Evolutionary conservation across 164 flowering plant species (phyloP).

Genomic region (Macadamia integrifolia): DNA sequence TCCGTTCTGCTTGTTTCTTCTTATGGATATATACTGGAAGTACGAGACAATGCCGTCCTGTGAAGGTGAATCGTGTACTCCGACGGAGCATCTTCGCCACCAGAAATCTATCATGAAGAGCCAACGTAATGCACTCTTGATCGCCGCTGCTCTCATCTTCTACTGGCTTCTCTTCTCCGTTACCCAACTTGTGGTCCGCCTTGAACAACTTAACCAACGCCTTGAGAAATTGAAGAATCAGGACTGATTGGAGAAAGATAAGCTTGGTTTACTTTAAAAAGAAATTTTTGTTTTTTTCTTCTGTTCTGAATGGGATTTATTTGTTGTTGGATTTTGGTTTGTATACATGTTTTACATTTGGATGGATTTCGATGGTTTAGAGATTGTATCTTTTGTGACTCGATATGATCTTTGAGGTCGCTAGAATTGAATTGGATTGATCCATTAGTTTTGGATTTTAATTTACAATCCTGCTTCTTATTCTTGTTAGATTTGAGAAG

Average conservation of each 20-base stretch:
- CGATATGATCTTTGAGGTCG: too few species aligned
- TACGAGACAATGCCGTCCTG: conserved; percentile 33
- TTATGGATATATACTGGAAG: neutral
- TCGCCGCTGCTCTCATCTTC: conserved; percentile 73
- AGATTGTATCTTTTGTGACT: too few species aligned
- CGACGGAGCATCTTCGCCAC: conserved; percentile 60
- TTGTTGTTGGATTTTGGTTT: too few species aligned
- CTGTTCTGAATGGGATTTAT: too few species aligned
- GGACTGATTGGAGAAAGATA: conserved; percentile 14
- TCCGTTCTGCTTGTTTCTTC: conserved; percentile 28
- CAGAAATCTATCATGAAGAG: conserved; percentile 92
- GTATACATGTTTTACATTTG: too few species aligned
- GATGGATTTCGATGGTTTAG: too few species aligned
- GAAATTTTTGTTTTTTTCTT: too few species aligned
- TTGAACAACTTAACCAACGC: conserved; percentile 70
- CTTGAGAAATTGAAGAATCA: conserved; percentile 55
- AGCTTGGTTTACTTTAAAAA: too few species aligned
- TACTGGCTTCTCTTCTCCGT: conserved; percentile 85
- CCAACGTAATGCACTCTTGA: conserved; percentile 82
- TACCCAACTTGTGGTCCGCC: conserved; percentile 55
- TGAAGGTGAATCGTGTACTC: conserved; percentile 28
- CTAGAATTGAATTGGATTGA: too few species aligned
- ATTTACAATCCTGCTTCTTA: too few species aligned
- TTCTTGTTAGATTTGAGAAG: too few species aligned
- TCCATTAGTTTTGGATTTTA: too few species aligned